Evolutionary conservation across 352 stramenopile species (phyloP).

Genomic region (Phytophthora sp.): DNA sequence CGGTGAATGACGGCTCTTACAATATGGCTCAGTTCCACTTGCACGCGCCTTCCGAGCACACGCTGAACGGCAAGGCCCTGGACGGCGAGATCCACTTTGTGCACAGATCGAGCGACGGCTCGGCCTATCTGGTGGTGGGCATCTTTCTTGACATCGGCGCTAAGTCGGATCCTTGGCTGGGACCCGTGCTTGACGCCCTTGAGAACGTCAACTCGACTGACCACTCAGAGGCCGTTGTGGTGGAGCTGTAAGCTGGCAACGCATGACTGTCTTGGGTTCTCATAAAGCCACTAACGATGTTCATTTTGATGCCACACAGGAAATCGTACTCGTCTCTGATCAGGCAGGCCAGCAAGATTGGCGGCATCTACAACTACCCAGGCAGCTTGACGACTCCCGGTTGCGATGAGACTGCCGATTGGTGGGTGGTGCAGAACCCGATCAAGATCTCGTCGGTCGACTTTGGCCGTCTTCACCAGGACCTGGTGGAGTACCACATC

Average conservation of each 20-base stretch:
- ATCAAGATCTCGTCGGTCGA: slow-evolving; percentile 47
- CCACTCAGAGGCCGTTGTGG: slow-evolving; percentile 5
- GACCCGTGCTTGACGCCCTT: slow-evolving; percentile 32
- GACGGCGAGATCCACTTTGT: slow-evolving; percentile 57
- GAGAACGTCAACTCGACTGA: slow-evolving; percentile 31
- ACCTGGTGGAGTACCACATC: slow-evolving; percentile 39
- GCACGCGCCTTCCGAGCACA: slow-evolving; percentile 56
- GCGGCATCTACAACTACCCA: slow-evolving; percentile 62
- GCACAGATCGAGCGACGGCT: slow-evolving; percentile 36
- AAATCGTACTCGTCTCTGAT: slow-evolving; percentile 40
- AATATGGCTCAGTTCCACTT: slow-evolving; percentile 47
- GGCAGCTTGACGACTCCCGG: slow-evolving; percentile 65
- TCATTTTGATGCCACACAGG: slow-evolving; percentile 18
- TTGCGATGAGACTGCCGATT: slow-evolving; percentile 63
- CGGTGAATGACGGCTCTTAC: slow-evolving; percentile 27
- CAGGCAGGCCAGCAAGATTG: slow-evolving; percentile 6
- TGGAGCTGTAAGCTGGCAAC: slow-evolving; percentile 31
- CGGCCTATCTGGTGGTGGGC: slow-evolving; percentile 45
- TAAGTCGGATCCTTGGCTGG: slow-evolving; percentile 33
- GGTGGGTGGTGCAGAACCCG: slow-evolving; percentile 67
- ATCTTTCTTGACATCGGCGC: slow-evolving; percentile 32
- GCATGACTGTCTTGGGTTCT: not conserved
- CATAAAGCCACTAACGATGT: slow-evolving; percentile 9
- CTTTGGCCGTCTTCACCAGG: slow-evolving; percentile 37
- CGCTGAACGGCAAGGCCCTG: slow-evolving; percentile 38